phyloP scores from a whole-genome alignment of 805 yeast species.

The Nakazawaea holstii region DNA sequence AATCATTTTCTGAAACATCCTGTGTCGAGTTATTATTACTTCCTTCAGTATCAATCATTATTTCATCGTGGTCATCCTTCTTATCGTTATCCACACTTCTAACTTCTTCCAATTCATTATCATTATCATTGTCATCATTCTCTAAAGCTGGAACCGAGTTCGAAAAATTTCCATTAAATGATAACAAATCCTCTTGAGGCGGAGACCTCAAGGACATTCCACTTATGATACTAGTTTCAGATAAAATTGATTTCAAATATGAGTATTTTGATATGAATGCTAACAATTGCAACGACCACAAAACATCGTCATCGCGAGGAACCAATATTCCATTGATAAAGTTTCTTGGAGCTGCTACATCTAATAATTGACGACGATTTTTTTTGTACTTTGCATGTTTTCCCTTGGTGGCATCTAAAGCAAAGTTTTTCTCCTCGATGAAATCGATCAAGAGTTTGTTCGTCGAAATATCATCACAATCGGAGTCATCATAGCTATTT shows the following conservation, averaged over 20 bases:
- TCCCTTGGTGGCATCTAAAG: constrained; percentile 5
- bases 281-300: constrained; percentile 86
- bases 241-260: constrained; percentile 65
- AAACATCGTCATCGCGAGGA: constrained; percentile 89
- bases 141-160: constrained; percentile 13
- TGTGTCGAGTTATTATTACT: constrained; percentile 20
- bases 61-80: constrained; percentile 25
- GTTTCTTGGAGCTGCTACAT: constrained; percentile 36
- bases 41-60: constrained; percentile 16
- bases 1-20: constrained; percentile 10
- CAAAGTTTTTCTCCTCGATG: constrained; percentile 7
- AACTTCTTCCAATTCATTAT: constrained; percentile 32
- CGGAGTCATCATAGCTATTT: neutral
- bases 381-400: constrained; percentile 6
- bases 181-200: constrained; percentile 25
- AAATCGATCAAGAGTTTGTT: constrained; percentile 2
- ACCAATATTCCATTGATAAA: constrained; percentile 69
- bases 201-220: constrained; percentile 52
- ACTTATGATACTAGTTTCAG: constrained; percentile 70
- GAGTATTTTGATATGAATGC: constrained; percentile 94
- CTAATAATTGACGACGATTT: constrained; percentile 10
- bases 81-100: constrained; percentile 14
- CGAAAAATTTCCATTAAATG: constrained; percentile 19
- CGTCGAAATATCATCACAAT: neutral
- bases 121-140: constrained; percentile 33